These are phyloP conservation scores for Ustilago crameri DNA, from an alignment of 1,284 basidiomycete species.

Conservation along the genomic window DNA sequence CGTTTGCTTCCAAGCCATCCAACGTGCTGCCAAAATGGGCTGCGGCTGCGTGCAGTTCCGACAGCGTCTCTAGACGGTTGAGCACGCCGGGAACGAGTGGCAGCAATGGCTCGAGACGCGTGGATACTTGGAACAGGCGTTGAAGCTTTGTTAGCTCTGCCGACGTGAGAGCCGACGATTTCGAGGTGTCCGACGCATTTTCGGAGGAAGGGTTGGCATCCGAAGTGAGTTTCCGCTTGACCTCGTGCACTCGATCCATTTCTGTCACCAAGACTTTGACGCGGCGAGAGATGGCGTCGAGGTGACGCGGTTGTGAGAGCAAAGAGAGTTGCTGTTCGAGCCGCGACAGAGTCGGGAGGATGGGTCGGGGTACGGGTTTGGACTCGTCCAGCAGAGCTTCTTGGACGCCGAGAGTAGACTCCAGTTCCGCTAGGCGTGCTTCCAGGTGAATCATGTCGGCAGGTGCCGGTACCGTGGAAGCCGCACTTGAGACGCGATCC, in stretches of 20 bases:
- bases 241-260: slow-evolving; percentile 82
- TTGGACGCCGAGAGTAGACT: slow-evolving; percentile 45
- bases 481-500: not conserved
- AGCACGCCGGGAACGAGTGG: slow-evolving; percentile 93
- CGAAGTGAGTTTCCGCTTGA: slow-evolving; percentile 68
- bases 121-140: slow-evolving; percentile 77
- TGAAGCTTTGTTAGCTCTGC: slow-evolving; percentile 38
- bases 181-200: not conserved
- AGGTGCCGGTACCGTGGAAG: not conserved
- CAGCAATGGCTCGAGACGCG: slow-evolving; percentile 83
- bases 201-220: not conserved
- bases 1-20: slow-evolving; percentile 78
- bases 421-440: slow-evolving; percentile 41
- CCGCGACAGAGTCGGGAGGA: slow-evolving; percentile 82
- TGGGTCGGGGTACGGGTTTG: slow-evolving; percentile 76
- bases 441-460: slow-evolving; percentile 32
- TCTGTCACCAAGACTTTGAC: slow-evolving; percentile 92
- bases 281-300: slow-evolving; percentile 93
- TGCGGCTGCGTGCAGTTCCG: slow-evolving; percentile 83
- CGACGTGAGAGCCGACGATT: slow-evolving; percentile 23
- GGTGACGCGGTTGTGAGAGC: slow-evolving; percentile 92
- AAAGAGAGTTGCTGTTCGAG: slow-evolving; percentile 86
- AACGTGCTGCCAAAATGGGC: slow-evolving; percentile 75
- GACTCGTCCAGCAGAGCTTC: slow-evolving; percentile 48
- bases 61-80: slow-evolving; percentile 83